Evolutionary conservation across 1,284 basidiomycete species (phyloP).

Genomic region (Ceratobasidium papillatum): DNA sequence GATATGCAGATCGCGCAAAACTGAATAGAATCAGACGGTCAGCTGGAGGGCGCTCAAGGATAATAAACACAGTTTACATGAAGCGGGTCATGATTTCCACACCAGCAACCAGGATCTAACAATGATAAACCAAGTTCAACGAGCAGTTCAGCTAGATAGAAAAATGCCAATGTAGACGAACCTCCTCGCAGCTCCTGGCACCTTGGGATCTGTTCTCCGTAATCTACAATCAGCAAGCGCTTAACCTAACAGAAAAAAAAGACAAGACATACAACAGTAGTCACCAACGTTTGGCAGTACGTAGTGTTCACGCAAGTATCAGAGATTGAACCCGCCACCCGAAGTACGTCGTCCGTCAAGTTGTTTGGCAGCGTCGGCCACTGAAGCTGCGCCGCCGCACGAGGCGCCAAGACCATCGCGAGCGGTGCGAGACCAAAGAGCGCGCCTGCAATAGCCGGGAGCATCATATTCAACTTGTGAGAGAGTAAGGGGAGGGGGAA

Average conservation of each 20-base stretch:
- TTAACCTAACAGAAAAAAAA: background rate
- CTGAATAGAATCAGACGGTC: background rate
- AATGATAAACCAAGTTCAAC: background rate
- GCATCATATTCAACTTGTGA: too few species aligned
- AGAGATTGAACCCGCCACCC: constrained; percentile 39
- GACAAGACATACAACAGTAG: constrained; percentile 30
- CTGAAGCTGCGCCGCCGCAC: constrained; percentile 2
- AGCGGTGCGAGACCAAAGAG: constrained; percentile 2
- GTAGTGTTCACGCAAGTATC: constrained; percentile 36
- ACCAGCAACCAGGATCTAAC: constrained; percentile 42
- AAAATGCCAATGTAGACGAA: background rate
- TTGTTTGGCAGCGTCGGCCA: constrained; percentile 34
- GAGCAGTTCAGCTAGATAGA: background rate
- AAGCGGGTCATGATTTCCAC: constrained; percentile 39
- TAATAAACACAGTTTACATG: constrained; percentile 26
- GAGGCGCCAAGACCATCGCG: constrained; percentile 1
- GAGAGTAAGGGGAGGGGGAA: background rate
- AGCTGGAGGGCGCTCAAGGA: background rate
- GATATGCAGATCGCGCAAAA: constrained; percentile 43
- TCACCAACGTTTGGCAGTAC: constrained; percentile 18
- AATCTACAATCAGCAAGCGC: background rate
- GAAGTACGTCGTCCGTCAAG: constrained; percentile 36
- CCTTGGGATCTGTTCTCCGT: constrained; percentile 22
- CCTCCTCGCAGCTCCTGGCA: constrained; percentile 33
- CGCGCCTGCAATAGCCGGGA: background rate